Base-by-base conservation (phyloP, 345 rosid species). In the Moringa oleifera region DNA sequence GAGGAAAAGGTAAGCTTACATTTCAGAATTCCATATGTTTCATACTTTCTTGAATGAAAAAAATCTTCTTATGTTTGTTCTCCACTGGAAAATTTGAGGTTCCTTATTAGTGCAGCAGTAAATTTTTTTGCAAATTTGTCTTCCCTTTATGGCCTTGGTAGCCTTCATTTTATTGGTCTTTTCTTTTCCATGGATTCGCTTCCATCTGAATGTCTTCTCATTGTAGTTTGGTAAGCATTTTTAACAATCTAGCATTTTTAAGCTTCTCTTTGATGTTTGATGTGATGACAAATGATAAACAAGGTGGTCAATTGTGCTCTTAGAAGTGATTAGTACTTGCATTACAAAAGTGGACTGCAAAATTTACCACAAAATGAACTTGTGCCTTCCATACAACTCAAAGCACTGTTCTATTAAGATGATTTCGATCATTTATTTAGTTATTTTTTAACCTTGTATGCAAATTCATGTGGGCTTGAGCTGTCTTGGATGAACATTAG, bases 1-100 rank as follows among this genome's bases (percentile, higher is more conserved):
- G 87, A 81, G 51, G 91, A 86, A 75, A 90, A 93, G 94, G 98
- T 87, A 49, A 21, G 23, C 24, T 10, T 0, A 15, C 57, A 0
- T 31, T 52, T 9, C 2, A 16, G 7, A 52, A 41, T 17, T 1
- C 13, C 13, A 41, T 15, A 41, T 41, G 9, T 28, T 2, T 28
- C 8, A 28, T 28, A 8, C 33, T 2, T 28, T 28, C 13, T 41
- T 4, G 13, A 41, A 41, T 41, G 5, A 28, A 2, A 28, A 28
- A 8, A 3, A 3, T 28, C 8, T 28, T 28, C 8, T 28, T 41
- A 4, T 15, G 1, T 4, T 15, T 1, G 1, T 41, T 41, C 12
- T 41, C 12, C 6, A 41, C 12, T 7, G 1, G 12, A 41, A 5
- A 41, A 41, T 1, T 41, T 41, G 13, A 41, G 12, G 47, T 41